Evolutionary conservation across 2,329 filamentous ascomycete genomes (phyloP), one percentile per base, ranked within the genome.

Genomic region (Hortaea werneckii): DNA sequence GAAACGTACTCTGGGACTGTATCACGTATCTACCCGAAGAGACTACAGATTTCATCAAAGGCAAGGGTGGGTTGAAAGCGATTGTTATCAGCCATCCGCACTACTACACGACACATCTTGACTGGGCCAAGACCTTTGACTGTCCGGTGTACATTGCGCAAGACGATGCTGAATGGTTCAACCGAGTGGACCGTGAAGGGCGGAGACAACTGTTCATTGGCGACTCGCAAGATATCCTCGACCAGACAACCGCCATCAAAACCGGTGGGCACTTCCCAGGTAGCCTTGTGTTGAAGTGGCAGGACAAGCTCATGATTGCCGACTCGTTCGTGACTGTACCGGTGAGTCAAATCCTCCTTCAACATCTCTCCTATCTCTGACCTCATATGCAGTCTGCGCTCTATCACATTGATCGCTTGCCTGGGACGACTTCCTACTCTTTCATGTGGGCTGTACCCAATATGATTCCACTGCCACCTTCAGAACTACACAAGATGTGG

Each of bases 401-500:
- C 29, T 65, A 64, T 42, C 68, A 69, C 40, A 56, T 66, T 26
- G 57, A 67, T 13, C 62, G 71, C 9, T 62, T 63, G 4, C 59
- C 66, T 1, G 69, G 68, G 2, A 76, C 73, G 5, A 67, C 65
- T 0, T 70, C 67, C 8, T 89, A 77, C 58, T 68, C 77, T 0
- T 89, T 88, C 65, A 82, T 87, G 75, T 89, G 83, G 82, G 83
- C 80, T 43, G 81, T 83, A 51, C 82, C 82, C 1, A 86, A 87
- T 60, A 70, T 70, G 77, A 87, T 90, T 12, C 85, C 85, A 0
- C 70, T 92, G 28, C 67, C 74, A 1, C 78, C 82, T 0, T 68
- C 73, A 0, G 79, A 80, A 54, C 73, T 90, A 40, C 65, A 72
- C 47, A 66, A 70, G 29, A 89, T 92, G 67, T 92, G 85, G 85